Evolutionary conservation across 1,284 basidiomycete species (phyloP).

Genomic region (Papiliotrema laurentii): DNA sequence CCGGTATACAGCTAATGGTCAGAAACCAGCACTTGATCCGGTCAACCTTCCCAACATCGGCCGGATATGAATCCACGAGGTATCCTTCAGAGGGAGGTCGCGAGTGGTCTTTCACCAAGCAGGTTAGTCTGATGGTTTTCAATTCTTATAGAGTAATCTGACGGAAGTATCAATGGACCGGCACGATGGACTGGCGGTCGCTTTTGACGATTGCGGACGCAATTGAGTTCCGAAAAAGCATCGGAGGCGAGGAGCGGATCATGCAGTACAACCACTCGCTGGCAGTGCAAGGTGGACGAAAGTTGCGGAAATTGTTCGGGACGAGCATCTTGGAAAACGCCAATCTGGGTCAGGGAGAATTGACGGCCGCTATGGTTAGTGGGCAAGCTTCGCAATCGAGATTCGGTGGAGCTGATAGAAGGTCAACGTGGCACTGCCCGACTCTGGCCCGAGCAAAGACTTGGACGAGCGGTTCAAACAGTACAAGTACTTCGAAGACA

Average conservation of each 20-base stretch:
- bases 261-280: conserved; percentile 69
- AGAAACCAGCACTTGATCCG: conserved; percentile 72
- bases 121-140: conserved; percentile 28
- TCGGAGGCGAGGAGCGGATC: conserved; percentile 78
- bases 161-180: conserved; percentile 32
- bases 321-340: conserved; percentile 62
- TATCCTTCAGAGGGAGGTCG: conserved; percentile 34
- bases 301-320: conserved; percentile 60
- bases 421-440: conserved; percentile 47
- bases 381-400: not conserved
- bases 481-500: conserved; percentile 25
- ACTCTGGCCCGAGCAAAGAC: conserved; percentile 21
- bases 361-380: conserved; percentile 70
- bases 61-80: conserved; percentile 54
- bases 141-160: too few relatives aligned
- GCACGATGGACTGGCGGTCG: conserved; percentile 32
- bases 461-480: conserved; percentile 20
- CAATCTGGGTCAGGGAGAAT: conserved; percentile 50
- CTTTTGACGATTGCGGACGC: conserved; percentile 51
- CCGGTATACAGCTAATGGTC: not conserved
- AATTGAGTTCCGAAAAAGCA: conserved; percentile 68
- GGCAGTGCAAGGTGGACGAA: conserved; percentile 66
- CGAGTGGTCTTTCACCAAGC: conserved; percentile 52
- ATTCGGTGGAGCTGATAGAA: conserved; percentile 8
- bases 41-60: conserved; percentile 68